Evolutionary conservation across 2,329 filamentous ascomycete species (phyloP).

Genomic region (Trichoderma semiorbis): DNA sequence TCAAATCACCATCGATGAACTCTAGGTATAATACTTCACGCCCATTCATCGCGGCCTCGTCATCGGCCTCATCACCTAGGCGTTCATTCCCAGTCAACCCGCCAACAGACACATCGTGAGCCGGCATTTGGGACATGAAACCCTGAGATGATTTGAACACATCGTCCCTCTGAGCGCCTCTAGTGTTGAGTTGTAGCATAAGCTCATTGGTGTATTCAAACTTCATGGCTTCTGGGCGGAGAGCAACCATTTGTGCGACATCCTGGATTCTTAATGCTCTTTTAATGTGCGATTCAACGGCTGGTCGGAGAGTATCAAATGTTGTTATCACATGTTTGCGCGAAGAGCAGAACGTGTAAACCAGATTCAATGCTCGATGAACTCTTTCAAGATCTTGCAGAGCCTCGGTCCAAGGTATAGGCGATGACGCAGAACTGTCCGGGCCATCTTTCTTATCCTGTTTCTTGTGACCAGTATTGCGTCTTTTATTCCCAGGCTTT

Average conservation of each 20-base stretch:
- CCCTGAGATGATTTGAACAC: constrained; percentile 51
- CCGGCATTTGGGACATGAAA: constrained; percentile 47
- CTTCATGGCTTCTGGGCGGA: constrained; percentile 74
- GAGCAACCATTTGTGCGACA: constrained; percentile 73
- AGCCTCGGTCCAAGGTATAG: constrained; percentile 65
- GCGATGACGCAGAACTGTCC: constrained; percentile 28
- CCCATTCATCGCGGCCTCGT: constrained; percentile 29
- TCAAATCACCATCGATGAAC: constrained; percentile 87
- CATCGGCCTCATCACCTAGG: constrained; percentile 29
- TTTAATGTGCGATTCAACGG: constrained; percentile 81
- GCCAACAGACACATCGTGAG: constrained; percentile 55
- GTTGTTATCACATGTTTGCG: constrained; percentile 90
- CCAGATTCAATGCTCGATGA: constrained; percentile 82
- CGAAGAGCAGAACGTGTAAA: constrained; percentile 92
- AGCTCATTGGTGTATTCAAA: constrained; percentile 86
- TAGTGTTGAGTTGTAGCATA: constrained; percentile 75
- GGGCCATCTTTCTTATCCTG: background rate
- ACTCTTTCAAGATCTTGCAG: constrained; percentile 72
- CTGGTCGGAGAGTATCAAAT: constrained; percentile 78
- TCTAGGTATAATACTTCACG: constrained; percentile 83
- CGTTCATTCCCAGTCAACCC: constrained; percentile 50
- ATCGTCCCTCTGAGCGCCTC: constrained; percentile 63
- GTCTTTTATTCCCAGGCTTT: background rate
- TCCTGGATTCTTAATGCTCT: constrained; percentile 69
- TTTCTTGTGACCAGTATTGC: background rate